Evolutionary conservation across 2,329 filamentous ascomycete species (phyloP).

Genomic region (Teratosphaeria epicoccoides): DNA sequence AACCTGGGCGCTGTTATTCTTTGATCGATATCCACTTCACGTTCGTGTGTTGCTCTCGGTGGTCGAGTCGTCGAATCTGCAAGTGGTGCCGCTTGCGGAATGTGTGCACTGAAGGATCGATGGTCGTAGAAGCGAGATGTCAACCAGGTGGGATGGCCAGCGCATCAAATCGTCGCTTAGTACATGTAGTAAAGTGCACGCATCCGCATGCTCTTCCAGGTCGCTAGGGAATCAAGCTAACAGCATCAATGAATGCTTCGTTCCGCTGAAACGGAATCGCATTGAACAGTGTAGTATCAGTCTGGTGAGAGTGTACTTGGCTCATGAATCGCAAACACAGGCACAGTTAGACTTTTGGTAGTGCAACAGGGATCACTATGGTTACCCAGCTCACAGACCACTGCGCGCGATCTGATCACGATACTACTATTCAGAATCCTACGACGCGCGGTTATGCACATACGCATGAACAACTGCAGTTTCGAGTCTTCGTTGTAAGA

Average conservation of each 20-base stretch:
- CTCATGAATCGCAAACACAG: background rate
- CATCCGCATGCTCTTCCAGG: background rate
- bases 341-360: background rate
- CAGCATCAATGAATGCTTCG: background rate
- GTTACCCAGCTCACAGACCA: background rate
- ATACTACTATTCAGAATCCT: background rate
- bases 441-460: background rate
- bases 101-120: background rate
- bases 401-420: background rate
- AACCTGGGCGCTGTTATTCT: background rate
- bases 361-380: background rate
- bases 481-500: no score
- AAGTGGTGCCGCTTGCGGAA: background rate
- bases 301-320: background rate
- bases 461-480: no score
- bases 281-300: background rate
- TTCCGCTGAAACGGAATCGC: background rate
- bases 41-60: background rate
- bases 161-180: background rate
- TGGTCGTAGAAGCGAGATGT: background rate
- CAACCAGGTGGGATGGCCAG: background rate
- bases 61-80: background rate
- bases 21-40: background rate
- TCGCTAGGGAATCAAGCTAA: background rate
- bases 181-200: background rate